phyloP scores from a whole-genome alignment of 805 yeast species.

The Kazachstania taianensis region DNA sequence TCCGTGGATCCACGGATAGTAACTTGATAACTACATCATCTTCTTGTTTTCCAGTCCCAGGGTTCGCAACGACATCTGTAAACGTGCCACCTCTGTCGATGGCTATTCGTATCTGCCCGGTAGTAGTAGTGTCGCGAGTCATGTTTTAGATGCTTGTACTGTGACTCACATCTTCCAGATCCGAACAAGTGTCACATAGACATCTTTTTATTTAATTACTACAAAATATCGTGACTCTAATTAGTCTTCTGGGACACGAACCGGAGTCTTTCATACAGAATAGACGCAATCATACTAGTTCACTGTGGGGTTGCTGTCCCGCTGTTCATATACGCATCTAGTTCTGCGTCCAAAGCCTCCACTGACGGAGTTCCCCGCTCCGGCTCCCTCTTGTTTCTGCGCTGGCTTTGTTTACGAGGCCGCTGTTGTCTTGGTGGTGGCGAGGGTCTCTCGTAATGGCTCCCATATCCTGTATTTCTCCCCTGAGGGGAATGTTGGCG shows the following conservation, averaged over 20 bases:
- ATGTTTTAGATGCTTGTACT: too few relatives aligned
- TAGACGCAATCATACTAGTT: too few relatives aligned
- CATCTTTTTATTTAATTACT: too few relatives aligned
- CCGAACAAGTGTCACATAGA: too few relatives aligned
- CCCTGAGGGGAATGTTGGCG: neutral
- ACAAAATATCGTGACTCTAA: too few relatives aligned
- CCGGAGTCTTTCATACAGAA: neutral
- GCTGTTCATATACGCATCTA: constrained; percentile 26
- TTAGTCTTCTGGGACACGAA: too few relatives aligned
- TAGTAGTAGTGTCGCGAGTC: too few relatives aligned
- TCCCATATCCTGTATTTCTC: constrained; percentile 7
- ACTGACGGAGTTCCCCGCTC: constrained; percentile 13
- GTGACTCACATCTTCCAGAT: too few relatives aligned
- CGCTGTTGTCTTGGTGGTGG: neutral
- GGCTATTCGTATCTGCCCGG: constrained; percentile 29
- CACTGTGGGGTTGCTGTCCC: neutral
- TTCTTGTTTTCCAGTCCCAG: constrained; percentile 37
- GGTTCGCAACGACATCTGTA: constrained; percentile 59
- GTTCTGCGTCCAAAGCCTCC: constrained; percentile 25
- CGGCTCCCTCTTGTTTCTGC: neutral
- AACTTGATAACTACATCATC: constrained; percentile 66
- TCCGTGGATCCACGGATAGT: constrained; percentile 78
- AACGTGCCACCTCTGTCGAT: constrained; percentile 81
- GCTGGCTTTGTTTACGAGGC: constrained; percentile 1
- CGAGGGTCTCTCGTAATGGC: constrained; percentile 8